A percentile compares a stretch with the other conserved stretches of the same genome.
Evolutionary conservation across 2,329 filamentous ascomycete genomes (phyloP).

Genomic region (Chaetomiaceae sp.): DNA sequence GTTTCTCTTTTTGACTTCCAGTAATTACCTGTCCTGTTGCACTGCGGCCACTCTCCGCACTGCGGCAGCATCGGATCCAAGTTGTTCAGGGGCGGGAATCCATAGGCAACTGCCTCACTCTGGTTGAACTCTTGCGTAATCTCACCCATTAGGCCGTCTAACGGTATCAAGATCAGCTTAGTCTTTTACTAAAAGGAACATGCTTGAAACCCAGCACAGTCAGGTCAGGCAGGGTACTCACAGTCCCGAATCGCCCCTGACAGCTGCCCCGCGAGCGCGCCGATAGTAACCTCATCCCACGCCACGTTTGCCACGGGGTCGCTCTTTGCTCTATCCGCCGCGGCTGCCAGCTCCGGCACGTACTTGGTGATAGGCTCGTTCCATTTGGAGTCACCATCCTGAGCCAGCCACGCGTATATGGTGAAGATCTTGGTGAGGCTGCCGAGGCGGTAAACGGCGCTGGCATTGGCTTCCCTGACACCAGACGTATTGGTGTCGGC

Average conservation of each 20-base stretch:
- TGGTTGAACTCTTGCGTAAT: constrained; percentile 20
- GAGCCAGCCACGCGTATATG: constrained; percentile 38
- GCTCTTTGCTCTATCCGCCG: constrained; percentile 26
- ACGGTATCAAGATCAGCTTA: no score
- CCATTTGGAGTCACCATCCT: constrained; percentile 37
- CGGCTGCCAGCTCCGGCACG: constrained; percentile 37
- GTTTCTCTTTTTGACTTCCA: neutral
- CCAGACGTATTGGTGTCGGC: constrained; percentile 17
- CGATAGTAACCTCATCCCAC: constrained; percentile 27
- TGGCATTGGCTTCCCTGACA: constrained; percentile 26
- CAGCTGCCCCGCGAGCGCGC: constrained; percentile 25
- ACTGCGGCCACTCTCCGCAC: constrained; percentile 21
- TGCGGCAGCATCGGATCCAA: constrained; percentile 21
- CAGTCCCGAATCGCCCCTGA: constrained; percentile 25
- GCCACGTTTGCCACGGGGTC: constrained; percentile 21
- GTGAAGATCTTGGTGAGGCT: constrained; percentile 44
- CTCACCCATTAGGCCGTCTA: constrained; percentile 23
- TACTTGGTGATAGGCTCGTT: constrained; percentile 39
- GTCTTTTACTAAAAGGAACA: no score
- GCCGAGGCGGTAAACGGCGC: constrained; percentile 37
- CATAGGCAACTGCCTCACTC: constrained; percentile 14
- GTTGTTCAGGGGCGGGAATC: constrained; percentile 23
- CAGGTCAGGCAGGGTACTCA: constrained; percentile 12
- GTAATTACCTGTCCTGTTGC: constrained; percentile 23
- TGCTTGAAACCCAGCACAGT: no score